Base-by-base conservation (phyloP, 2,329 filamentous ascomycete genomes). In the Teratosphaeria gauchensis region DNA sequence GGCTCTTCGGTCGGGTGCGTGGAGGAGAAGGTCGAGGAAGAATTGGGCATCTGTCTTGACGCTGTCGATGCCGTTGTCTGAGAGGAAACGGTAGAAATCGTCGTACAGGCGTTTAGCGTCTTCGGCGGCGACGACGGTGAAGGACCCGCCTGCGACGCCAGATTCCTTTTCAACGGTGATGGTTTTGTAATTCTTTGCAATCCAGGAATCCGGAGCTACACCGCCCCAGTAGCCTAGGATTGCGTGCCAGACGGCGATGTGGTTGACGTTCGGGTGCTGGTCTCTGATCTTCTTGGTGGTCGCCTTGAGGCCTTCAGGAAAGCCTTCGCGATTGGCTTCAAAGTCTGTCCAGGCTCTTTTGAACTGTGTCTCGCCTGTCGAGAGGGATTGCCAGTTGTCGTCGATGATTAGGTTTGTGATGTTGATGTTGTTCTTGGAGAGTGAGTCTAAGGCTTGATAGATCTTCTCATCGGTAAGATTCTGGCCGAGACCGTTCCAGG, bases 21-120 rank as follows among this genome's bases (percentile, higher is more conserved):
- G 82, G 28, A 81, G 75, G 66, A 92, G 82, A 2, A 87, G 82
- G 70, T 97, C 92, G 19, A 95, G 77, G 76, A 91, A 89, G 75
- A 92, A 96, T 69, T 99, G 92, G 0, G 85, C 90, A 71, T 99
- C 94, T 0, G 92, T 92, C 73, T 99, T 99, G 65, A 96, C 92
- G 0, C 86, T 86, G 70, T 95, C 89, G 33, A 99, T 78, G 0
- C 91, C 92, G 38, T 82, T 82, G 2, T 81, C 80, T 0, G 80
- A 79, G 1, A 99, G 81, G 68, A 96, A 97, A 1, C 76, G 74
- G 71, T 97, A 99, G 71, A 97, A 97, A 71, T 97, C 92, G 59
- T 90, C 80, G 72, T 96, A 99, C 70, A 96, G 89, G 32, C 80
- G 81, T 11, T 77, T 75, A 0, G 92, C 83, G 64, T 96, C 90